Evolutionary conservation across 371 early-diverging fungal species (phyloP), one percentile per base, ranked within the genome.

Genomic region (Ordospora colligata): DNA sequence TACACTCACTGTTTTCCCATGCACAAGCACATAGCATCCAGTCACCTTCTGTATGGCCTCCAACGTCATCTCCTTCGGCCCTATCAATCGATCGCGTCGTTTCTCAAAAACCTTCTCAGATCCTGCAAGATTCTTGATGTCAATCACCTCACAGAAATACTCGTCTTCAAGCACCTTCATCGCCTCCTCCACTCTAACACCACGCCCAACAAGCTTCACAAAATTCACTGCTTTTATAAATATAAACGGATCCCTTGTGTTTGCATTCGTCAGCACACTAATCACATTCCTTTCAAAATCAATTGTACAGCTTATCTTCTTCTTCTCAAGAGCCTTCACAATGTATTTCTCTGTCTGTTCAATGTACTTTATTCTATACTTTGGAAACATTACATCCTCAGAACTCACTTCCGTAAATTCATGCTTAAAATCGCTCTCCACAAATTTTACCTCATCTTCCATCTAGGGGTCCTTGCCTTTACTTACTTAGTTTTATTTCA

Each of bases 91-190:
- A 80, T 95, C 94, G 74, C 97, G 88, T 73, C 99, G 89, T 83
- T 95, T 96, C 21, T 96, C 91, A 85, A 96, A 96, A 11, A 93
- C 87, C 82, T 95, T 94, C 87, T 95, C 95, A 86, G 92, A 95
- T 46, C 90, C 87, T 42, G 92, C 88, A 76, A 94, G 85, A 80
- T 90, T 92, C 49, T 95, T 94, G 75, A 96, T 93, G 85, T 94
- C 95, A 80, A 99, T 90, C 75, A 97, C 92, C 80, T 97, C 98
- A 78, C 91, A 91, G 46, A 92, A 89, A 53, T 91, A 86, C 22
- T 89, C 91, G 83, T 97, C 99, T 43, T 96, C 92, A 83, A 99
- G 84, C 54, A 80, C 79, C 52, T 69, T 65, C 12, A 80, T 87
- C 12, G 90, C 91, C 84, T 94, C 93, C 72, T 90, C 90, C 67